A percentile compares a stretch with the other conserved stretches of the same genome.
Evolutionary conservation across 73 alveolate species (phyloP).

Genomic region (Paramecium primaurelia): DNA sequence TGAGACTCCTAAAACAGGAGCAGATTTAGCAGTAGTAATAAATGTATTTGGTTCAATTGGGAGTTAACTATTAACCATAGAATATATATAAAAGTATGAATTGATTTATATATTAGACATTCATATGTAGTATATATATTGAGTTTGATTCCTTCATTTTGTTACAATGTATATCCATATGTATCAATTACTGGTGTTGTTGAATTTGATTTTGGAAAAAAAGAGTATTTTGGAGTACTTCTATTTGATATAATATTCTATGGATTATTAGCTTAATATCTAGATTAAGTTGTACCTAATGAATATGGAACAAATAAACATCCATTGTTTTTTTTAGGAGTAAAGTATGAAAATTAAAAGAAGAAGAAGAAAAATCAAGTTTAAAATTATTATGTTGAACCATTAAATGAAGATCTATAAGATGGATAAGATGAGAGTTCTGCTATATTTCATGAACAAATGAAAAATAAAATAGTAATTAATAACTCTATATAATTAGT

Average conservation of each 20-base stretch:
- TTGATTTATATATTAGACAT: not conserved
- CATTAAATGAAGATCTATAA: not conserved
- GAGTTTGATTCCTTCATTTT: not conserved
- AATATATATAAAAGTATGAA: not conserved
- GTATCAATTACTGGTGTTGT: not conserved
- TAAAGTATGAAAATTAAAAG: not conserved
- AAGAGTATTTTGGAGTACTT: not conserved
- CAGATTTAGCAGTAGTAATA: not conserved
- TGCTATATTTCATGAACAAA: not conserved
- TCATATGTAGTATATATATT: not conserved
- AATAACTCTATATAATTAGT: not conserved
- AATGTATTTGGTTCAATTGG: not conserved
- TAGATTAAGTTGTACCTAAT: conserved; percentile 62
- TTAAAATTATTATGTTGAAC: not conserved
- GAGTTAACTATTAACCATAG: not conserved
- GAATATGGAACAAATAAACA: conserved; percentile 58
- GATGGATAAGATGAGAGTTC: conserved; percentile 15
- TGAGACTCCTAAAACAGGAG: conserved; percentile 11
- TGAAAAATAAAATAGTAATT: not conserved
- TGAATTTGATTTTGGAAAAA: not conserved
- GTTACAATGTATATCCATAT: not conserved
- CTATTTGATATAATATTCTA: not conserved
- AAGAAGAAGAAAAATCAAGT: not conserved
- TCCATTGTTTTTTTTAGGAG: conserved; percentile 57
- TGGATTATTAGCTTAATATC: not conserved